Evolutionary conservation across 192 early-diverging fungal species (phyloP).

Genomic region (Gonapodya prolifera): DNA sequence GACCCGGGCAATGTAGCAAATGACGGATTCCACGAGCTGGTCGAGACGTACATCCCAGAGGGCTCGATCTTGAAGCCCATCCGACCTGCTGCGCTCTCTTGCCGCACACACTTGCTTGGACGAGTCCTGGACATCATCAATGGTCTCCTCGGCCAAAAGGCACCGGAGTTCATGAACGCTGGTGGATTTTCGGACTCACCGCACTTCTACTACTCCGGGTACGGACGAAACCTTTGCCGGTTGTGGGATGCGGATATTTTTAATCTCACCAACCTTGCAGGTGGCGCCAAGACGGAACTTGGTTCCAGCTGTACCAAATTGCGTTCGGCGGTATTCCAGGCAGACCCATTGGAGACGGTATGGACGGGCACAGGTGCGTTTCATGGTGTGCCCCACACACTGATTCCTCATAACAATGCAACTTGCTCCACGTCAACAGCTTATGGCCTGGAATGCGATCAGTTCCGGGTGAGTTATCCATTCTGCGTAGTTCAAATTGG

Average conservation of each 20-base stretch:
- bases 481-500: too few species aligned
- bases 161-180: not conserved
- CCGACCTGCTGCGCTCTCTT: not conserved
- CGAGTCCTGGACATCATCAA: not conserved
- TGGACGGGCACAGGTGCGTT: not conserved
- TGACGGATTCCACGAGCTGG: not conserved
- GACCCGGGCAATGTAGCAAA: not conserved
- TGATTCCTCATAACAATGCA: too few species aligned
- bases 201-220: not conserved
- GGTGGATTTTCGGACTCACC: not conserved
- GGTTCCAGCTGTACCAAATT: not conserved
- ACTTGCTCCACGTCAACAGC: too few species aligned
- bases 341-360: not conserved
- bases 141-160: not conserved
- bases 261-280: not conserved
- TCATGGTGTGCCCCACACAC: too few species aligned
- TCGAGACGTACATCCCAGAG: not conserved
- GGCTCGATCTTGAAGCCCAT: not conserved
- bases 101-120: not conserved
- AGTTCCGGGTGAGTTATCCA: too few species aligned
- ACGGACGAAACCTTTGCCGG: too few species aligned
- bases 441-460: not conserved
- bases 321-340: not conserved
- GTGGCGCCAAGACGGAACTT: not conserved
- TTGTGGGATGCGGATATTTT: too few species aligned